Percentiles rank a stretch among this genome's conserved stretches.
Evolutionary conservation across 768 basidiomycete genomes (phyloP).

Genomic region (Russula sp.): DNA sequence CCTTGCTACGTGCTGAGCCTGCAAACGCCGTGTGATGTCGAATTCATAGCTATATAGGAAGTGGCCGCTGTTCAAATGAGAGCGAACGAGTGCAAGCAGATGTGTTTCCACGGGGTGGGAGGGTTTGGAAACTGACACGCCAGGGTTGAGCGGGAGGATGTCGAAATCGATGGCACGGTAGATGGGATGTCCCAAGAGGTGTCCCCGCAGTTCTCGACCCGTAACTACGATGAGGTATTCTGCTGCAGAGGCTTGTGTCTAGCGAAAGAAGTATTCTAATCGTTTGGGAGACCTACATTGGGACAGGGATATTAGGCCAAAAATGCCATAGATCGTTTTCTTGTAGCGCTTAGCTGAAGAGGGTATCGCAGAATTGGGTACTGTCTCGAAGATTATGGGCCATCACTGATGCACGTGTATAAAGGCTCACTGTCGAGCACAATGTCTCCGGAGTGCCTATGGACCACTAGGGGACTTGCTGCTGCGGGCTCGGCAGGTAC

Average conservation of each 20-base stretch:
- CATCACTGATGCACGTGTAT: slow-evolving; percentile 5
- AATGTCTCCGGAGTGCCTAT: slow-evolving; percentile 71
- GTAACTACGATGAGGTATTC: slow-evolving; percentile 92
- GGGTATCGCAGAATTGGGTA: slow-evolving; percentile 34
- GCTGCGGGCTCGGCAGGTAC: slow-evolving; percentile 58
- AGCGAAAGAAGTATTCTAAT: background rate
- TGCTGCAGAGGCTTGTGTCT: slow-evolving; percentile 42
- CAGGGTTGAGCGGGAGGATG: slow-evolving; percentile 77
- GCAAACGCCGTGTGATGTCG: slow-evolving; percentile 84
- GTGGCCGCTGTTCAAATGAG: slow-evolving; percentile 71
- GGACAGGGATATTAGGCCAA: slow-evolving; percentile 71
- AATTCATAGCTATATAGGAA: slow-evolving; percentile 90
- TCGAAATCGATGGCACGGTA: slow-evolving; percentile 89
- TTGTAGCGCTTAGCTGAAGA: slow-evolving; percentile 51
- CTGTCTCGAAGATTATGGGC: slow-evolving; percentile 7
- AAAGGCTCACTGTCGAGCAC: slow-evolving; percentile 53
- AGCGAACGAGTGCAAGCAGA: slow-evolving; percentile 77
- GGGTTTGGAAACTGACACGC: slow-evolving; percentile 57
- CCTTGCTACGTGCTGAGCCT: slow-evolving; percentile 65
- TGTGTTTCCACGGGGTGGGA: slow-evolving; percentile 86
- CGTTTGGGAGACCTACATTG: slow-evolving; percentile 45
- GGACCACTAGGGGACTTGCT: slow-evolving; percentile 62
- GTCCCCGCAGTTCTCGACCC: slow-evolving; percentile 68
- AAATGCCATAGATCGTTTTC: slow-evolving; percentile 67
- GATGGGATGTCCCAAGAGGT: slow-evolving; percentile 79